These are phyloP conservation scores for Plantago rigida DNA, from an alignment of 305 asterid species.

Conservation along the genomic window DNA sequence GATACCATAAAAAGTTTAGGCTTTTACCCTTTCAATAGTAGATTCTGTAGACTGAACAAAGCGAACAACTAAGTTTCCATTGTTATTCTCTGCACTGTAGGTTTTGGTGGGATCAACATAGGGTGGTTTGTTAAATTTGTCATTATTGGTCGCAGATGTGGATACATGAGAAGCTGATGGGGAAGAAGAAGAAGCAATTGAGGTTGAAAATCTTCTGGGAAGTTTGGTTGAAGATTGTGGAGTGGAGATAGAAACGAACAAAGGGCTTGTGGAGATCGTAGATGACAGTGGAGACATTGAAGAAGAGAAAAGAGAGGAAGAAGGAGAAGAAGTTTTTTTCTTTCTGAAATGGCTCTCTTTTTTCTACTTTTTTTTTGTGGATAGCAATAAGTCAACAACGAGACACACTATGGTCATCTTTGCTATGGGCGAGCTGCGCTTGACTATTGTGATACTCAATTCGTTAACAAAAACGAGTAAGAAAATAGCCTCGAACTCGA, in stretches of 20 bases:
- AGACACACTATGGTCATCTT: too few species aligned
- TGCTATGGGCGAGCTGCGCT: too few species aligned
- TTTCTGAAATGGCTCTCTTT: too few species aligned
- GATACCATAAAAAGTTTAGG: too few species aligned
- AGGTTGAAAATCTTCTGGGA: conserved; percentile 28
- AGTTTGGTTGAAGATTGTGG: conserved; percentile 18
- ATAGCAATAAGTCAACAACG: too few species aligned
- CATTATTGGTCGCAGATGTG: conserved; percentile 32
- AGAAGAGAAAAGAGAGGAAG: neutral
- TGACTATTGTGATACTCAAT: too few species aligned
- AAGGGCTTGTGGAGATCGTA: conserved; percentile 31
- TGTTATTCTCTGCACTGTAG: conserved; percentile 34
- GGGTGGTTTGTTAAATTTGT: conserved; percentile 29
- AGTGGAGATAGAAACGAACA: conserved; percentile 27
- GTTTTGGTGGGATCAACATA: conserved; percentile 33
- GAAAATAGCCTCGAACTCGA: too few species aligned
- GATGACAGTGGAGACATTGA: conserved; percentile 45
- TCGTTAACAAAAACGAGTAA: too few species aligned
- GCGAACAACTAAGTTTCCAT: conserved; percentile 42
- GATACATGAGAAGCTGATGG: conserved; percentile 36
- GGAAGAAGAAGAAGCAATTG: conserved; percentile 23
- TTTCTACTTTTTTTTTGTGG: too few species aligned
- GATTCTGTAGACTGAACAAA: conserved; percentile 57
- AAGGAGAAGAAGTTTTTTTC: neutral
- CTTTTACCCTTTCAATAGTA: conserved; percentile 52